Percentiles rank a stretch among this genome's conserved stretches.
phyloP scores from a whole-genome alignment of 2,329 filamentous ascomycete species.

The Penicillium hordei region DNA sequence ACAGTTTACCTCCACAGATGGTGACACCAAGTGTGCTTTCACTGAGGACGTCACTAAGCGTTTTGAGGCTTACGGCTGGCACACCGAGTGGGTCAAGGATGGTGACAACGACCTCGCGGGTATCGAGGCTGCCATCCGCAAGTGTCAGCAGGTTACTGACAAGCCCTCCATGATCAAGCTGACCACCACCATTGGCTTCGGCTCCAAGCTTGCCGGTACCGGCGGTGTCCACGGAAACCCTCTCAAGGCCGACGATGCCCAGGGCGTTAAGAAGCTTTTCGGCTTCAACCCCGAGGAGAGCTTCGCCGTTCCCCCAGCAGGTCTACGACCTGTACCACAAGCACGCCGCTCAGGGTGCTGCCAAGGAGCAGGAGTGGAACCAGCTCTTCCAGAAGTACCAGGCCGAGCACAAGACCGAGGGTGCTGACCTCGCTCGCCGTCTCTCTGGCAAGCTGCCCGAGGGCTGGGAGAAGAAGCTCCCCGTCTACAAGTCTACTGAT shows the following conservation, averaged over 20 bases:
- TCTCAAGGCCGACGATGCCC: constrained; percentile 90
- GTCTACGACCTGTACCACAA: constrained; percentile 90
- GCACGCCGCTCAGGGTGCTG: constrained; percentile 81
- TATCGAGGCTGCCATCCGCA: constrained; percentile 85
- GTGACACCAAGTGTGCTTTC: constrained; percentile 93
- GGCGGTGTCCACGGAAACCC: constrained; percentile 94
- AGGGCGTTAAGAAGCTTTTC: constrained; percentile 91
- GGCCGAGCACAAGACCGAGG: constrained; percentile 72
- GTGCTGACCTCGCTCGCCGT: constrained; percentile 78
- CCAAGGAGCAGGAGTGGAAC: constrained; percentile 93
- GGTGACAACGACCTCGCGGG: constrained; percentile 83
- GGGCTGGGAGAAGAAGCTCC: constrained; percentile 93
- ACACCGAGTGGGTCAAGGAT: constrained; percentile 77
- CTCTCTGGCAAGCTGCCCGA: constrained; percentile 81
- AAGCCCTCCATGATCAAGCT: constrained; percentile 98
- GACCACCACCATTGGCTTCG: constrained; percentile 95
- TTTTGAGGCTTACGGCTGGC: constrained; percentile 97
- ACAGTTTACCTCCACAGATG: constrained; percentile 57
- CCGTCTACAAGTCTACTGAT: constrained; percentile 84
- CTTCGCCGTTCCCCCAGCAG: constrained; percentile 91
- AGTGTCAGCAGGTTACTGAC: constrained; percentile 83
- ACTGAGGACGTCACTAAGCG: constrained; percentile 94
- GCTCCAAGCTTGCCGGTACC: constrained; percentile 89
- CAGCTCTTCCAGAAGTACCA: constrained; percentile 85
- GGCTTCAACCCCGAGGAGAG: constrained; percentile 93